Evolutionary conservation across 495 filamentous ascomycete species (phyloP), one percentile per base, ranked within the genome.

Genomic region (Tetracladium setigerum): DNA sequence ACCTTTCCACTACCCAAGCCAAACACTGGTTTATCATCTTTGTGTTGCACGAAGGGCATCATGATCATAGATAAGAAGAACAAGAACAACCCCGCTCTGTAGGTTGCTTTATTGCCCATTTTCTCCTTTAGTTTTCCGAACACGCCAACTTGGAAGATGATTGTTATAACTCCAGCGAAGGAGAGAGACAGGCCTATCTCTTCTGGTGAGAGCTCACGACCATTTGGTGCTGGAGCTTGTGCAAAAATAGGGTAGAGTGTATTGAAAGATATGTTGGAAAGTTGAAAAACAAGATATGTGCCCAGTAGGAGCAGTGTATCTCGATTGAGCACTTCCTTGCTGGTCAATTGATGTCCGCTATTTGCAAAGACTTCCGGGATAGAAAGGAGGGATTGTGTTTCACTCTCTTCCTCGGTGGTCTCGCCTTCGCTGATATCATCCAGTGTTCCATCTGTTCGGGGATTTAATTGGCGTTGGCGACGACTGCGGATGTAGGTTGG

Each of bases 41-140:
- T 79, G 57, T 95, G 89, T 0, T 88, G 88, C 35, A 96, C 80
- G 61, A 84, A 95, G 0, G 92, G 92, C 79, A 91, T 95, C 13
- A 91, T 63, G 30, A 89, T 62, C 67, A 95, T 95, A 4, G 87
- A 81, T 13, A 90, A 40, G 1, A 84, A 83, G 58, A 98, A 87
- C 1, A 85, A 87, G n/a, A 85, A 81, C 8, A 97, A 65, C 15
- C 84, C 82, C 13, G 75, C 72, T 8, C 87, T 78, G 57, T 95
- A 98, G 0, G 86, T 87, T 48, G 79, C 75, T 31, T 84, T 78
- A 61, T 96, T 96, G 1, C 92, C 92, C 62, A 95, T 71, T 49
- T 81, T 83, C 17, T 86, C 79, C 52, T 90, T 81, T 16, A 97
- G 62, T 24, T 72, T 79, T 34, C 84, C 83, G 56, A 95, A 97